Evolutionary conservation across 1,139 yeast genomes (phyloP), one percentile per base, ranked within the genome.

Genomic region (Arxiozyma telluris): DNA sequence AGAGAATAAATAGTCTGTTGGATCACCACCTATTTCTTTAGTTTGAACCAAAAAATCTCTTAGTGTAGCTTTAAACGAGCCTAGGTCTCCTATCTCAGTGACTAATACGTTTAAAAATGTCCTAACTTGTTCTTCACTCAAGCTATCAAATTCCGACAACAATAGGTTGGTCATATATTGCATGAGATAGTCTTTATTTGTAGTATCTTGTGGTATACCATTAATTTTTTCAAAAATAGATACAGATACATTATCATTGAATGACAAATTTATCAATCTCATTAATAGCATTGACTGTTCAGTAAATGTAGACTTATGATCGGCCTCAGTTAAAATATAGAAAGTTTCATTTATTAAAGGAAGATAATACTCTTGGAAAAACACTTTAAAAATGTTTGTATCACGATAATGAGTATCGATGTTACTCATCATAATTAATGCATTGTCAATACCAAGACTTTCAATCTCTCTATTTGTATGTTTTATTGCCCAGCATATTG

Each of bases 401-500:
- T 83, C 82, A 5, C 88, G 87, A 56, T 87, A 73, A 55, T 79
- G 80, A 8, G 48, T 46, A 58, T 90, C 93, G 59, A 87, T 88
- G 68, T 91, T 91, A 61, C 81, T 81, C 59, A 90, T 77, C 59
- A 93, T 76, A 65, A 89, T 96, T 56, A 84, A 76, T 38, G 93
- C 87, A 58, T 90, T 77, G 45, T 83, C 86, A 20, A 27, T 49
- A 22, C 97, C 97, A 51, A 83, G 83, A 58, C 85, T 88, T 71
- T 93, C 98, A 51, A 91, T 96, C 55, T 89, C 96, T 69, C 96
- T 80, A 70, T 90, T 88, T 64, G 89, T 91, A 70, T 93, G 98
- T 73, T 91, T 91, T 69, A 94, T 87, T 0, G 98, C 96, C 98
- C 98, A 93, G 65, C 91, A 76, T 47, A 96, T 89, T 1, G 97